phyloP scores from a whole-genome alignment of 2,329 filamentous ascomycete species.

The Epichloe scottii region DNA sequence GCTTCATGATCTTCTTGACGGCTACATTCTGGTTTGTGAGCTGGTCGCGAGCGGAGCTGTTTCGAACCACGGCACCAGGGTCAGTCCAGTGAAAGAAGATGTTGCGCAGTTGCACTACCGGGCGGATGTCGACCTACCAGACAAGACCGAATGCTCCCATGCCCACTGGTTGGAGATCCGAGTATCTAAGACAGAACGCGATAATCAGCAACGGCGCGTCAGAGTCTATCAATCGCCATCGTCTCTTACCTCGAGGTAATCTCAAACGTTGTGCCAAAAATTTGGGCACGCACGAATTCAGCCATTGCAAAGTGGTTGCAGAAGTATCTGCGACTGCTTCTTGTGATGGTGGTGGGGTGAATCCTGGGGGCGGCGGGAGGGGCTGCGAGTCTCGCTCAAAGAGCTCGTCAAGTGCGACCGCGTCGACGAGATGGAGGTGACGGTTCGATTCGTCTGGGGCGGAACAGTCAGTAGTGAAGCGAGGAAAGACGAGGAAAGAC shows the following conservation, averaged over 20 bases:
- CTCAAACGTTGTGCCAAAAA: slow-evolving; percentile 98
- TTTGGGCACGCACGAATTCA: slow-evolving; percentile 97
- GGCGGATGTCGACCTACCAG: slow-evolving; percentile 50
- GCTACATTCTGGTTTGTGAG: slow-evolving; percentile 94
- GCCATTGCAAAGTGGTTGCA: slow-evolving; percentile 58
- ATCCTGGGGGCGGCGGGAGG: background rate
- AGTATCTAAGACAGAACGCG: slow-evolving; percentile 53
- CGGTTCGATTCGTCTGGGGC: background rate
- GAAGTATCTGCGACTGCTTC: background rate
- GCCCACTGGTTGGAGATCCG: slow-evolving; percentile 93
- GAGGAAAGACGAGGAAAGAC: too few species aligned
- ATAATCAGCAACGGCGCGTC: background rate
- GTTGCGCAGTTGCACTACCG: background rate
- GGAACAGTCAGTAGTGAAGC: background rate
- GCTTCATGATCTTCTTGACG: slow-evolving; percentile 99
- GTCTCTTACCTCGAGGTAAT: slow-evolving; percentile 83
- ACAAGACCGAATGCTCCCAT: slow-evolving; percentile 99
- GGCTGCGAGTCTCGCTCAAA: background rate
- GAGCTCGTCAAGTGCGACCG: background rate
- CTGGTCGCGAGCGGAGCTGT: slow-evolving; percentile 90
- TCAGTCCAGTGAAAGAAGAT: background rate
- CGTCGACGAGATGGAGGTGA: background rate
- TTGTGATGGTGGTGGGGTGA: background rate
- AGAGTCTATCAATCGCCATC: background rate
- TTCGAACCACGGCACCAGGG: background rate